Evolutionary conservation across 768 basidiomycete species (phyloP).

Genomic region (Chiua virens): DNA sequence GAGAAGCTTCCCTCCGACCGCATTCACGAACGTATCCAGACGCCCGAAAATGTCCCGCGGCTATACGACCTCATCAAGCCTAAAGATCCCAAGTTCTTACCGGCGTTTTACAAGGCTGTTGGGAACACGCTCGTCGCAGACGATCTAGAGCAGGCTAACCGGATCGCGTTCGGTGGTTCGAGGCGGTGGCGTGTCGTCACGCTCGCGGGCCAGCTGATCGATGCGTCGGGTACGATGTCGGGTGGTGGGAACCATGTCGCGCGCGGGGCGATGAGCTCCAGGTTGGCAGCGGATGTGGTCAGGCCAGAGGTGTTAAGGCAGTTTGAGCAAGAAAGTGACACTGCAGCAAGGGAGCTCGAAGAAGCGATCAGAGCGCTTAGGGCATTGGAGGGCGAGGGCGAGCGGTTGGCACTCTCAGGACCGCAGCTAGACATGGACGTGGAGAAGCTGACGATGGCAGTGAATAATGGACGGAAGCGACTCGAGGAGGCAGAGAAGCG

Average conservation of each 20-base stretch:
- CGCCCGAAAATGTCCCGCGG: slow-evolving; percentile 88
- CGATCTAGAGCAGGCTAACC: slow-evolving; percentile 92
- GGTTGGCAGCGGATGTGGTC: slow-evolving; percentile 75
- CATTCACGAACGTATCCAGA: slow-evolving; percentile 49
- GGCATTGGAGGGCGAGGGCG: slow-evolving; percentile 62
- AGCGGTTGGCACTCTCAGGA: slow-evolving; percentile 54
- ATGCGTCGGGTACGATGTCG: slow-evolving; percentile 95
- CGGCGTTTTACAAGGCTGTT: slow-evolving; percentile 89
- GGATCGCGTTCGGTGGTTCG: slow-evolving; percentile 77
- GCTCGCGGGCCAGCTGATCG: slow-evolving; percentile 89
- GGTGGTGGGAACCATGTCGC: slow-evolving; percentile 82
- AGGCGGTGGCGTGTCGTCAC: slow-evolving; percentile 86
- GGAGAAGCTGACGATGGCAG: slow-evolving; percentile 82
- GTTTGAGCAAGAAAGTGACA: slow-evolving; percentile 74
- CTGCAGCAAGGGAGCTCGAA: slow-evolving; percentile 57
- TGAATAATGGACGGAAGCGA: slow-evolving; percentile 60
- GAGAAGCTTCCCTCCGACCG: slow-evolving; percentile 67
- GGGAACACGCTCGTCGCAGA: slow-evolving; percentile 87
- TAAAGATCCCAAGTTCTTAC: slow-evolving; percentile 78
- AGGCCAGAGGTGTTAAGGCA: slow-evolving; percentile 71
- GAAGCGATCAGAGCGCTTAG: slow-evolving; percentile 50
- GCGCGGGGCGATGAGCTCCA: slow-evolving; percentile 91
- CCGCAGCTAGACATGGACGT: slow-evolving; percentile 79
- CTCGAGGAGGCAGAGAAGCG: slow-evolving; percentile 74
- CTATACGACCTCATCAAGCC: slow-evolving; percentile 94